phyloP scores from a whole-genome alignment of 257 asterid species.

The Fraxinus quadrangulata region DNA sequence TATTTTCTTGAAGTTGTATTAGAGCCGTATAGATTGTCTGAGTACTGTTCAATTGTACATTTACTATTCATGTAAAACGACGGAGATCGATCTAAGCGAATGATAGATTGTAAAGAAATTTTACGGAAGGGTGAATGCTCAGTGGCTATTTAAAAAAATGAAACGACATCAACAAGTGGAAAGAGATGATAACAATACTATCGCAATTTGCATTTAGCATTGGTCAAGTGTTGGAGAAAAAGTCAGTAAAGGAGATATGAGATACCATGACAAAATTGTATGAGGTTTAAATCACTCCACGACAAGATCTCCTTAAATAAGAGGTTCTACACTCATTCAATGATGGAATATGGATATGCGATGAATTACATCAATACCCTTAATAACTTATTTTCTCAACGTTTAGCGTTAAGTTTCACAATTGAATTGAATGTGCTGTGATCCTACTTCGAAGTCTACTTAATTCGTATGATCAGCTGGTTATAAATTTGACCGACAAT shows the following conservation, averaged over 20 bases:
- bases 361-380: too few relatives aligned
- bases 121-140: background rate
- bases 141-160: background rate
- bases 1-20: too few relatives aligned
- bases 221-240: background rate
- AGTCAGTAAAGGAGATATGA: background rate
- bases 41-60: too few relatives aligned
- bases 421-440: background rate
- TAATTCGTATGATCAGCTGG: background rate
- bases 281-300: background rate
- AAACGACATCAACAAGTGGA: background rate
- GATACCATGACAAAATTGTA: background rate
- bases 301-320: background rate
- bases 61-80: too few relatives aligned
- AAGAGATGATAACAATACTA: background rate
- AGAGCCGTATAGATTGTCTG: too few relatives aligned
- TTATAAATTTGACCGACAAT: background rate
- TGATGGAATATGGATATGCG: background rate
- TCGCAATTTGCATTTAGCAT: background rate
- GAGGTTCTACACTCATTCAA: constrained; percentile 7
- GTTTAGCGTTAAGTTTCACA: too few relatives aligned
- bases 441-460: background rate
- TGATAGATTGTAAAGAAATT: background rate
- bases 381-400: background rate
- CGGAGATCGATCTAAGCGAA: too few relatives aligned